Percentiles rank a stretch among this genome's conserved stretches.
Conservation (phyloP, 495 filamentous ascomycete genomes). For the Neurospora tetraspora region DNA sequence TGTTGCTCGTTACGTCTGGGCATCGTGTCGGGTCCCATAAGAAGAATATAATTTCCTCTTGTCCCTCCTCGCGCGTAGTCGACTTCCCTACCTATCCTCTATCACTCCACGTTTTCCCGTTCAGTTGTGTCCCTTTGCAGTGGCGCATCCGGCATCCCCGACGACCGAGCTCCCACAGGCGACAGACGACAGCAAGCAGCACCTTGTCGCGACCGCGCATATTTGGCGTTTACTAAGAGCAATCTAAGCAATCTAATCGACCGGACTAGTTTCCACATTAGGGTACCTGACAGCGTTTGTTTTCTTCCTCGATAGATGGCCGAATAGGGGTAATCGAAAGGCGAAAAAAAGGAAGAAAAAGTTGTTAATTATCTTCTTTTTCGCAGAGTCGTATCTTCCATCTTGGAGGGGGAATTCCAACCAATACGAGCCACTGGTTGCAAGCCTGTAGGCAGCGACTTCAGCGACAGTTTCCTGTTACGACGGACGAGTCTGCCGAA, state of each 20-base stretch:
- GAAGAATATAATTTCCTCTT: not conserved
- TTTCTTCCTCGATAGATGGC: not conserved
- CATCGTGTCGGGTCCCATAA: not conserved
- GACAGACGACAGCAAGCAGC: not conserved
- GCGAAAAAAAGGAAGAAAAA: not conserved
- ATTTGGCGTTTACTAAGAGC: not conserved
- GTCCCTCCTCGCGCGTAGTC: not conserved
- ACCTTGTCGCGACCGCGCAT: not conserved
- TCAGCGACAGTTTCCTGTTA: slow-evolving; percentile 8
- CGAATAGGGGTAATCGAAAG: not conserved
- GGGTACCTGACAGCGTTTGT: not conserved
- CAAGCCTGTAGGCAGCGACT: not conserved
- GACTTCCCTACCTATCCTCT: not conserved
- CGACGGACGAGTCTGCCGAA: slow-evolving; percentile 14
- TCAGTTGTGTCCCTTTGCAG: not conserved
- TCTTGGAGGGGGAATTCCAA: not conserved
- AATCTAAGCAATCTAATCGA: not conserved
- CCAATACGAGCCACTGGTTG: not conserved
- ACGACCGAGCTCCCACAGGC: not conserved
- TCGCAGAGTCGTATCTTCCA: not conserved
- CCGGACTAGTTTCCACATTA: not conserved
- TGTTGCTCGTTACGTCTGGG: not conserved
- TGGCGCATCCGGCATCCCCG: not conserved
- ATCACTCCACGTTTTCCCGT: not conserved
- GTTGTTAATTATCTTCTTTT: not conserved